These are phyloP conservation scores for Ophiostoma ips DNA, from an alignment of 2,329 filamentous ascomycete species.

Conservation along the genomic window DNA sequence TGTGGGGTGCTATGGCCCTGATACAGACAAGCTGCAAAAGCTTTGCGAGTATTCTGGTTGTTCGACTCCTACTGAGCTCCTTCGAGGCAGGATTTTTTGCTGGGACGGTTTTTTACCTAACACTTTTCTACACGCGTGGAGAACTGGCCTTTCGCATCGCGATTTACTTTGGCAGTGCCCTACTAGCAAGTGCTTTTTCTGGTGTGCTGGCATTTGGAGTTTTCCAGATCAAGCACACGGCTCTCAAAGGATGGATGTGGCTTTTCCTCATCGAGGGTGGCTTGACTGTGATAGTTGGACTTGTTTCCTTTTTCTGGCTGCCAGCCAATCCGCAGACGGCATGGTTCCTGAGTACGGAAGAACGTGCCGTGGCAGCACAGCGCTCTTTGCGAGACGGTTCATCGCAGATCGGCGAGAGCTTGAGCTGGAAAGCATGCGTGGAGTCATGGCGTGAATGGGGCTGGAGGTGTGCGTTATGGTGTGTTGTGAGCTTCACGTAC, in stretches of 20 bases:
- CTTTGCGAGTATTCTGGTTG: conserved; percentile 51
- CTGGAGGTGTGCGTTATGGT: conserved; percentile 7
- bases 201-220: conserved; percentile 45
- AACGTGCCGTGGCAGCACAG: conserved; percentile 12
- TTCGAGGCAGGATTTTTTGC: conserved; percentile 57
- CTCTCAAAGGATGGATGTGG: conserved; percentile 8
- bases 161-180: conserved; percentile 33
- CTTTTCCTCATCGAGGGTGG: conserved; percentile 15
- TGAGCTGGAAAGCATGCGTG: conserved; percentile 3
- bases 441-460: background rate
- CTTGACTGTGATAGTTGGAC: conserved; percentile 11
- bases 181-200: conserved; percentile 33
- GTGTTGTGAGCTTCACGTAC: conserved; percentile 11
- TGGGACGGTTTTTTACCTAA: conserved; percentile 42
- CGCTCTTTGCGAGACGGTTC: conserved; percentile 11
- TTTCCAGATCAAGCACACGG: conserved; percentile 27
- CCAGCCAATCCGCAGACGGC: conserved; percentile 11
- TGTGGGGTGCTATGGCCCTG: conserved; percentile 52
- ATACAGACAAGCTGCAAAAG: conserved; percentile 41
- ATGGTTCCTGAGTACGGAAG: conserved; percentile 10
- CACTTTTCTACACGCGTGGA: conserved; percentile 54
- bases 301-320: conserved; percentile 13
- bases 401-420: conserved; percentile 10
- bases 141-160: conserved; percentile 57
- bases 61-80: conserved; percentile 58